A percentile compares a stretch with the other conserved stretches of the same genome.
Evolutionary conservation across 768 basidiomycete genomes (phyloP).

Genomic region (Boletus patriciae): DNA sequence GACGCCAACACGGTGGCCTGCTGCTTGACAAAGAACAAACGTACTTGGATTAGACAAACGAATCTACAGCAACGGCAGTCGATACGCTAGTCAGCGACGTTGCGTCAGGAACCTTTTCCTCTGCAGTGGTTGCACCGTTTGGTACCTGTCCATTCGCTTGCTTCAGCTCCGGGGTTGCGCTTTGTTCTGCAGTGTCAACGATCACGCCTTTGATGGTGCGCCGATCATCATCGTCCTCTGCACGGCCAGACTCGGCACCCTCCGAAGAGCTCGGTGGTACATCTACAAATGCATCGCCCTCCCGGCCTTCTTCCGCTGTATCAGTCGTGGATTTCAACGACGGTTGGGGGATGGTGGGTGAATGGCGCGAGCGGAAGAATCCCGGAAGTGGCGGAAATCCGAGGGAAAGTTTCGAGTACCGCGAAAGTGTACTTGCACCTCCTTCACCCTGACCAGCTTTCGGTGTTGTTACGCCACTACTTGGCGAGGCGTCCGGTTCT

Average conservation of each 20-base stretch:
- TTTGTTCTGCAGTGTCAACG: conserved; percentile 18
- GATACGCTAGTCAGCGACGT: conserved; percentile 14
- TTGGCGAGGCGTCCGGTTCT: conserved; percentile 44
- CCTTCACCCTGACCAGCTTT: conserved; percentile 41
- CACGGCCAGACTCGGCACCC: conserved; percentile 1
- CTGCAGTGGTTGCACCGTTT: conserved; percentile 10
- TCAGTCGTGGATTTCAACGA: conserved; percentile 25
- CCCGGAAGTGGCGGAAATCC: conserved; percentile 63
- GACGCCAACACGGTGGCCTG: not conserved
- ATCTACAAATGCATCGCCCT: conserved; percentile 16
- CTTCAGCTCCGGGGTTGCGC: conserved; percentile 13
- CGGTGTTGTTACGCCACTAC: conserved; percentile 61
- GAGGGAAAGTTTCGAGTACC: conserved; percentile 47
- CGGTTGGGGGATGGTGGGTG: conserved; percentile 39
- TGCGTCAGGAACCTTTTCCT: conserved; percentile 23
- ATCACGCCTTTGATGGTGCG: conserved; percentile 37
- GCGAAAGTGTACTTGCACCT: conserved; percentile 25
- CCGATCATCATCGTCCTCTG: conserved; percentile 46
- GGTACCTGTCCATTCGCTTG: conserved; percentile 7
- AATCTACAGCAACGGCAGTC: conserved; percentile 22
- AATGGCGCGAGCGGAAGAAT: conserved; percentile 61
- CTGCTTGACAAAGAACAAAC: not conserved
- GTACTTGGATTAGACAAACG: conserved; percentile 16
- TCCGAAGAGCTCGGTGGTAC: conserved; percentile 9
- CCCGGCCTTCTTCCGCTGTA: conserved; percentile 19